These are phyloP conservation scores for Thelonectria discophora DNA, from an alignment of 2,329 filamentous ascomycete genomes.

Conservation along the genomic window DNA sequence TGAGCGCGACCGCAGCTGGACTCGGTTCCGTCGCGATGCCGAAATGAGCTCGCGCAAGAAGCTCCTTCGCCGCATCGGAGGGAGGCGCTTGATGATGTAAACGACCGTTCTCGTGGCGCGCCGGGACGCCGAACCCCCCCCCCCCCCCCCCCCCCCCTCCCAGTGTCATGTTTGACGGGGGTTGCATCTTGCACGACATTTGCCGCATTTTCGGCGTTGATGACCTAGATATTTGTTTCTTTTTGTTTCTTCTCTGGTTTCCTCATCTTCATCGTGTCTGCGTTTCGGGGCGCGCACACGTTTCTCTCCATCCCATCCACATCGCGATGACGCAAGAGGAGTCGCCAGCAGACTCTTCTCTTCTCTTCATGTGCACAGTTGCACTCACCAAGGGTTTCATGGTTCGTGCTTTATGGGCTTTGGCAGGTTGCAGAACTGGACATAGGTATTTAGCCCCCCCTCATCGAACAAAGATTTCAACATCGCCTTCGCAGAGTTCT, in stretches of 20 bases:
- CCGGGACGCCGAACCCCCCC: constrained; percentile 32
- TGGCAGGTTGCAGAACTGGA: constrained; percentile 19
- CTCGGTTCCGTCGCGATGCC: constrained; percentile 51
- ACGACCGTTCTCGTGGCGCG: constrained; percentile 27
- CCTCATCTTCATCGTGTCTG: constrained; percentile 25
- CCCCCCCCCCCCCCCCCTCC: constrained; percentile 27
- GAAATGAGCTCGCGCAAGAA: constrained; percentile 49
- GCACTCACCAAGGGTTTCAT: constrained; percentile 21
- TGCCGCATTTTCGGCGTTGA: constrained; percentile 41
- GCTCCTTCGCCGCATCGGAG: constrained; percentile 53
- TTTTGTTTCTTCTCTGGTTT: constrained; percentile 8
- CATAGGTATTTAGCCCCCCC: constrained; percentile 32
- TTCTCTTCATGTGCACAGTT: constrained; percentile 33
- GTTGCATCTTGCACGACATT: constrained; percentile 38
- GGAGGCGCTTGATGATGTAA: constrained; percentile 42
- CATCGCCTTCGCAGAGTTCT: constrained; percentile 4
- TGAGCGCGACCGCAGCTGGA: constrained; percentile 60
- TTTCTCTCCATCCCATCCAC: constrained; percentile 22
- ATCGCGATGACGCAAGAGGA: constrained; percentile 22
- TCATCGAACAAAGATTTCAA: constrained; percentile 28
- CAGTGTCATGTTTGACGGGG: constrained; percentile 26
- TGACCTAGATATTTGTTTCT: constrained; percentile 36
- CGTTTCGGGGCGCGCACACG: constrained; percentile 11
- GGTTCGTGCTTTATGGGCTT: neutral
- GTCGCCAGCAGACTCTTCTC: constrained; percentile 12